These are phyloP conservation scores for Backusella australiensis DNA, from an alignment of 192 early-diverging fungal genomes.

Conservation along the genomic window DNA sequence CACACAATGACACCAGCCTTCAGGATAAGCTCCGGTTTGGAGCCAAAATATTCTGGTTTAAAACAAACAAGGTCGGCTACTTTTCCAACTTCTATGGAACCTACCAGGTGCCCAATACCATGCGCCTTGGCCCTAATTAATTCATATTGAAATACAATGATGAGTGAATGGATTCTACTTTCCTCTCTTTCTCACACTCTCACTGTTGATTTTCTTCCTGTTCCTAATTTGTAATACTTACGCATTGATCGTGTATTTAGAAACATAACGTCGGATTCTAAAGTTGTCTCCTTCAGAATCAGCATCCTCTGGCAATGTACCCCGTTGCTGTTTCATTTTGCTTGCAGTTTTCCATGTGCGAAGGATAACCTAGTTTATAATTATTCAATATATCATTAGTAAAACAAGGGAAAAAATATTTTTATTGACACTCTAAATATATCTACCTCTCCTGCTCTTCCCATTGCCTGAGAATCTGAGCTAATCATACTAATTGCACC, in stretches of 20 bases:
- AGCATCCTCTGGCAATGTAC: slow-evolving; percentile 52
- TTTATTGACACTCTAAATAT: too few relatives aligned
- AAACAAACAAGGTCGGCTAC: slow-evolving; percentile 91
- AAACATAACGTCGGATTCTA: slow-evolving; percentile 85
- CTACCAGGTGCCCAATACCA: slow-evolving; percentile 84
- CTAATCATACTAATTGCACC: slow-evolving; percentile 97
- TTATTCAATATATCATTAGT: too few relatives aligned
- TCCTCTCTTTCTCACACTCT: background rate
- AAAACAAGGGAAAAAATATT: too few relatives aligned
- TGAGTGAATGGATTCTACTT: background rate
- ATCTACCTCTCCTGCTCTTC: slow-evolving; percentile 83
- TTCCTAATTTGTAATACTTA: slow-evolving; percentile 39
- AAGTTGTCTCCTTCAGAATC: slow-evolving; percentile 77
- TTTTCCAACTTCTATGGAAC: slow-evolving; percentile 92
- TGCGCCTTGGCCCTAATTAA: slow-evolving; percentile 74
- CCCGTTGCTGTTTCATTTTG: slow-evolving; percentile 88
- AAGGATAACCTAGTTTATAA: slow-evolving; percentile 46
- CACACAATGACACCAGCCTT: slow-evolving; percentile 89
- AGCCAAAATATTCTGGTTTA: slow-evolving; percentile 82
- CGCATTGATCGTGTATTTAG: slow-evolving; percentile 98
- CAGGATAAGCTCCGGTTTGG: slow-evolving; percentile 81
- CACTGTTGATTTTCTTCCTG: too few relatives aligned
- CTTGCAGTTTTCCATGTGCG: slow-evolving; percentile 95
- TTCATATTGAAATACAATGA: background rate
- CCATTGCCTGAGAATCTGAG: slow-evolving; percentile 96